Evolutionary conservation across 768 basidiomycete genomes (phyloP), one percentile per base, ranked within the genome.

Genomic region (Lanmaoa rubissima): DNA sequence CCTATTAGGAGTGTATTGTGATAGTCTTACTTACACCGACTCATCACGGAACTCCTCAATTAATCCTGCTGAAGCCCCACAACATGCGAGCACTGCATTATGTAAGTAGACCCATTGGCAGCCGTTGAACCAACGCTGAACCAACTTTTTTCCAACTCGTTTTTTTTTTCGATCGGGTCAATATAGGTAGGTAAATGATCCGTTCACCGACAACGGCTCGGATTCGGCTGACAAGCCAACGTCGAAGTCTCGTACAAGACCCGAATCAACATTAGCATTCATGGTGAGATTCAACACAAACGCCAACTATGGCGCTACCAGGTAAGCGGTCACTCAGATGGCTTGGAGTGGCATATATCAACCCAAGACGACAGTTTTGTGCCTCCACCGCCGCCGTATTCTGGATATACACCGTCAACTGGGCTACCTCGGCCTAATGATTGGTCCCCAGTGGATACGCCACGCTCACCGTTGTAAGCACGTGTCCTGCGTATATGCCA

Each of bases 381-480:
- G 4, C 31, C 58, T 12, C 56, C 52, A 3, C 61, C 61, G 4
- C 60, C 61, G 13, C 48, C 61, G 4, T 63, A 62, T 49, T 14
- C 53, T 26, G 56, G 44, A 14, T 53, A 17, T 43, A 2, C 3
- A 11, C 14, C 21, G 13, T 32, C 53, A 10, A 24, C 14, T 12
- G 16, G 11, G 6, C 14, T 5, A 5, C 19, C 57, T 32, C 55
- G 19, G 10, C 10, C 6, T 11, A 41, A 26, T n/a, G 16, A 47
- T 32, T 14, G 10, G 26, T 36, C 35, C 12, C 4, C 38, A 21
- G 9, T 24, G 40, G n/a, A 39, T 45, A 21, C 32, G 31, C 19
- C 7, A 1, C 36, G n/a, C 16, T 17, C 49, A 24, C 17, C 40
- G 1, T 38, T 32, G 63, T 65, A 43, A 62, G 59, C 52, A 32